Conservation (phyloP, 1,284 basidiomycete species). For the Grifola frondosa region DNA sequence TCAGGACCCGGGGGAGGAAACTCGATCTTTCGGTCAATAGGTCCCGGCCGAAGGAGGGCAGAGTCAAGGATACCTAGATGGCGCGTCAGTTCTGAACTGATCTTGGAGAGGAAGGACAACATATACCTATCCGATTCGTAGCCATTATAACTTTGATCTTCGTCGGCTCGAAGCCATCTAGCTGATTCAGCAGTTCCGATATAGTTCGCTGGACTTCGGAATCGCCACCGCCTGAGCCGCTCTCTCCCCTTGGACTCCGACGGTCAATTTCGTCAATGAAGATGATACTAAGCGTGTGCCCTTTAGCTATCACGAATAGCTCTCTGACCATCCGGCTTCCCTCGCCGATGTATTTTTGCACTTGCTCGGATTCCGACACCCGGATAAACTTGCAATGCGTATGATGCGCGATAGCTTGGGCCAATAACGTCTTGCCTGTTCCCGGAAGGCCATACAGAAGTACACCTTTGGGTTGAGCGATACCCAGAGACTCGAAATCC, state of each 20-base stretch:
- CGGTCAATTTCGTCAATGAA: conserved; percentile 99
- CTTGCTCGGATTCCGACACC: conserved; percentile 90
- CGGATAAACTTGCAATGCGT: conserved; percentile 98
- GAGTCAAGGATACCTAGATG: conserved; percentile 87
- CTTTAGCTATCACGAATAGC: conserved; percentile 96
- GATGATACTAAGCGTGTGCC: conserved; percentile 97
- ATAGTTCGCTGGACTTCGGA: conserved; percentile 98
- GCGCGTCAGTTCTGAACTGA: conserved; percentile 4
- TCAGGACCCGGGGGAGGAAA: conserved; percentile 98
- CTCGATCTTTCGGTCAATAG: conserved; percentile 98
- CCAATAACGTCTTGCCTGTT: conserved; percentile 92
- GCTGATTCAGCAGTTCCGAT: conserved; percentile 93
- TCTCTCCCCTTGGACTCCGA: conserved; percentile 88
- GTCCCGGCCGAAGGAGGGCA: conserved; percentile 89
- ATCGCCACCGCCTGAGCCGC: conserved; percentile 86
- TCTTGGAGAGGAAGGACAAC: not conserved
- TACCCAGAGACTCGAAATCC: conserved; percentile 93
- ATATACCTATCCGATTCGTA: conserved; percentile 89
- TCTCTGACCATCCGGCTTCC: conserved; percentile 95
- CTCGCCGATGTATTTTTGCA: conserved; percentile 98
- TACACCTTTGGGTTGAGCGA: conserved; percentile 96
- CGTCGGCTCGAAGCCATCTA: conserved; percentile 95
- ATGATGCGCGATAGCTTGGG: conserved; percentile 93
- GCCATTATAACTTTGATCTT: conserved; percentile 99
- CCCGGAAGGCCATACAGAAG: conserved; percentile 95